These are phyloP conservation scores for Boeremia lycopersici DNA, from an alignment of 2,329 filamentous ascomycete species.

Conservation along the genomic window DNA sequence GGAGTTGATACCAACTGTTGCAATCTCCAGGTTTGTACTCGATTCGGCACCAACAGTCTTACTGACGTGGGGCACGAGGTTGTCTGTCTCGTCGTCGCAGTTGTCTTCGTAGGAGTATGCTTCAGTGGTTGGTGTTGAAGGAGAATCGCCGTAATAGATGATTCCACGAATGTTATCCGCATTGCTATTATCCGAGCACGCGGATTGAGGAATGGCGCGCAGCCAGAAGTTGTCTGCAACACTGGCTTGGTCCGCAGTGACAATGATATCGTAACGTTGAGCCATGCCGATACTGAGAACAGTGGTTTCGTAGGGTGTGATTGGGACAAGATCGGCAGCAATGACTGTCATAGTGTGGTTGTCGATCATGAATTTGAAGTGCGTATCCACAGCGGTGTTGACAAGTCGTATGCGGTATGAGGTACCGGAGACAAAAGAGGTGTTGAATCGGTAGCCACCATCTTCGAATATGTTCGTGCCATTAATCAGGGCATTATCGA, in stretches of 20 bases:
- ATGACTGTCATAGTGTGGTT: conserved; percentile 53
- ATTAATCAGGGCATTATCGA: conserved; percentile 54
- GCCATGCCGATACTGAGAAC: conserved; percentile 50
- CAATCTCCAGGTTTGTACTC: conserved; percentile 33
- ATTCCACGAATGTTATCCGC: conserved; percentile 45
- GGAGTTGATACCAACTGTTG: conserved; percentile 37
- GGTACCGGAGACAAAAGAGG: conserved; percentile 47
- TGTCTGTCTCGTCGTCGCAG: conserved; percentile 46
- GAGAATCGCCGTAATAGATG: conserved; percentile 44
- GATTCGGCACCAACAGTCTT: conserved; percentile 43
- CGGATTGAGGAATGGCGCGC: conserved; percentile 48
- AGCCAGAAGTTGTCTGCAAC: conserved; percentile 44
- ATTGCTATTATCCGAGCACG: conserved; percentile 47
- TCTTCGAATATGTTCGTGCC: conserved; percentile 50
- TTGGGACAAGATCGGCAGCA: conserved; percentile 51
- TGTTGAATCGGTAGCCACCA: conserved; percentile 43
- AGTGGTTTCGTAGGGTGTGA: conserved; percentile 49
- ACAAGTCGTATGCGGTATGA: conserved; percentile 52
- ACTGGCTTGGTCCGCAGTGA: conserved; percentile 41
- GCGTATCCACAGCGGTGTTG: conserved; percentile 50
- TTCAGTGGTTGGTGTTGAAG: conserved; percentile 39
- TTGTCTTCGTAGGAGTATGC: conserved; percentile 43
- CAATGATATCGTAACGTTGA: conserved; percentile 48
- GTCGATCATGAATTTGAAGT: conserved; percentile 54
- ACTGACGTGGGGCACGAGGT: conserved; percentile 34